Percentiles rank a stretch among this genome's conserved stretches.
These are phyloP conservation scores for Botryosphaeria dothidea DNA, from an alignment of 2,329 filamentous ascomycete genomes.

Conservation along the genomic window DNA sequence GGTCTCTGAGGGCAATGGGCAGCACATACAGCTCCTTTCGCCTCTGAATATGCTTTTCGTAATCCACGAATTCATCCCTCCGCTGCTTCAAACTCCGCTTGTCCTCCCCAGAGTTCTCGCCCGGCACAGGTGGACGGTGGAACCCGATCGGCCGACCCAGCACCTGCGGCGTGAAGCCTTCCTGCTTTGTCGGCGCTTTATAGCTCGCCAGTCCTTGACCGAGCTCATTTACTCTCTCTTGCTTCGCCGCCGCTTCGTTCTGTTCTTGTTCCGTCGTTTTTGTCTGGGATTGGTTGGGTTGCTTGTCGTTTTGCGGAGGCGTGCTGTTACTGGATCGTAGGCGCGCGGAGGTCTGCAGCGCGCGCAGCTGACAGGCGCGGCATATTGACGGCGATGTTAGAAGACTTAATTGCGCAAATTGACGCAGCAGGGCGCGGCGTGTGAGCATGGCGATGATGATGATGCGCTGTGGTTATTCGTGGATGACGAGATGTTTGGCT, in stretches of 20 bases:
- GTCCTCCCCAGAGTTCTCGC: conserved; percentile 82
- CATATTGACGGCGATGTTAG: background rate
- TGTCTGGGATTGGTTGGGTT: background rate
- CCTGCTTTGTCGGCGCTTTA: conserved; percentile 22
- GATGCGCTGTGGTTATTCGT: background rate
- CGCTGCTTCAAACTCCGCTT: conserved; percentile 65
- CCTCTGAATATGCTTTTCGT: conserved; percentile 77
- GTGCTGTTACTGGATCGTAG: background rate
- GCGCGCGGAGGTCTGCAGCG: background rate
- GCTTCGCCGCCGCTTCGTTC: background rate
- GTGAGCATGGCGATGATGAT: background rate
- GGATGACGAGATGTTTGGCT: background rate
- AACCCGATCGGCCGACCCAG: conserved; percentile 80
- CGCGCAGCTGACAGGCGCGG: conserved; percentile 6
- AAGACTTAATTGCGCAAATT: background rate
- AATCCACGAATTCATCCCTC: conserved; percentile 78
- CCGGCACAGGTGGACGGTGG: conserved; percentile 67
- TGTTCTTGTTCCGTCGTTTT: background rate
- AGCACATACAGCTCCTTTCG: conserved; percentile 69
- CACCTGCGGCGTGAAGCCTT: conserved; percentile 51
- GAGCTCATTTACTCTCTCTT: conserved; percentile 7
- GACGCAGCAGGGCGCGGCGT: conserved; percentile 1
- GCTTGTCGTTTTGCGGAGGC: background rate
- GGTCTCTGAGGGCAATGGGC: too few species aligned
- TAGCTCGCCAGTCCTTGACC: conserved; percentile 13